Conservation (phyloP, 371 early-diverging fungal genomes). For the Mucor saturninus region DNA sequence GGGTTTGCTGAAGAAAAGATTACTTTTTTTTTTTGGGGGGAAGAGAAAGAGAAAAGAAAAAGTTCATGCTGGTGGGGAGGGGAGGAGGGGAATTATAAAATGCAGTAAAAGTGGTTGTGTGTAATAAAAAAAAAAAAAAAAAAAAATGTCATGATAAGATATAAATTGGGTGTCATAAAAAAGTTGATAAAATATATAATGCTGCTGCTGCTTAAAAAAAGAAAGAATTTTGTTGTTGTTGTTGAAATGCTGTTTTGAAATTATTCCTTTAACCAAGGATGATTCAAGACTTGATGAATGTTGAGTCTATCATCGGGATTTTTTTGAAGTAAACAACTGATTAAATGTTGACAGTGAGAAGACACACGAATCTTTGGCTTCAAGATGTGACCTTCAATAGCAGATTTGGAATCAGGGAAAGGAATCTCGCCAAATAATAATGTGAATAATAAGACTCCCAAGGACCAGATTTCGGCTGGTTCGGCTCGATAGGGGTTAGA, state of each 20-base stretch:
- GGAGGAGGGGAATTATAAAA: neutral
- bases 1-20: constrained; percentile 1
- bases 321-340: constrained; percentile 69
- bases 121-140: no score
- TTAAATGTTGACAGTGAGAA: constrained; percentile 60
- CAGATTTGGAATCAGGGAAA: constrained; percentile 64
- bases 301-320: constrained; percentile 63
- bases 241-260: neutral
- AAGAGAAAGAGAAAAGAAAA: neutral
- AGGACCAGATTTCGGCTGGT: constrained; percentile 84
- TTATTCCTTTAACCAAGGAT: constrained; percentile 62
- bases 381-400: constrained; percentile 52
- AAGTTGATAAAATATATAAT: no score
- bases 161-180: neutral
- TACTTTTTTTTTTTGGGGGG: neutral
- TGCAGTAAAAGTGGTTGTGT: neutral
- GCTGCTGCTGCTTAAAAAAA: no score
- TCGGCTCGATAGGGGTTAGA: constrained; percentile 75
- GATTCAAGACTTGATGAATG: constrained; percentile 64
- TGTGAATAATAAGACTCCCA: constrained; percentile 78
- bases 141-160: neutral
- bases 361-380: constrained; percentile 54
- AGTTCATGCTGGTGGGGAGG: neutral
- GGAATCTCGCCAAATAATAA: constrained; percentile 79
- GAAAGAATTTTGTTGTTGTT: neutral